Evolutionary conservation across 306 rosid genomes (phyloP).

Genomic region (Alnus rubra): DNA sequence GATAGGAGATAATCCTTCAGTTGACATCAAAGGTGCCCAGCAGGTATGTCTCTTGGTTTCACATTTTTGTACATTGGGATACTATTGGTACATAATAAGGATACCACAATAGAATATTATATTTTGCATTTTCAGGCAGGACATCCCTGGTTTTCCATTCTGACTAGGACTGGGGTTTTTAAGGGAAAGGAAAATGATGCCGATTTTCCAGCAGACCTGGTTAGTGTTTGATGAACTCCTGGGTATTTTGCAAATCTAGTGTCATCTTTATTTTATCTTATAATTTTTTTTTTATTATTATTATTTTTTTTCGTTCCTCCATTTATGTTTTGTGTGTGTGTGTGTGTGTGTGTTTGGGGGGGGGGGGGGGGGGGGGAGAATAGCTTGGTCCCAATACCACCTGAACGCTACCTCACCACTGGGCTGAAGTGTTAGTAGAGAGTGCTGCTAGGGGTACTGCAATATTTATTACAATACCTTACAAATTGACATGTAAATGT

Average conservation of each 20-base stretch:
- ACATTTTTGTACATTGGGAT: constrained; percentile 6
- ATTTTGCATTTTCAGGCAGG: constrained; percentile 63
- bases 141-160: constrained; percentile 94
- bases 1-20: constrained; percentile 95
- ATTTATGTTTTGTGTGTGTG: too few relatives aligned
- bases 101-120: constrained; percentile 10
- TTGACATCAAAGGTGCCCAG: constrained; percentile 76
- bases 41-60: constrained; percentile 51
- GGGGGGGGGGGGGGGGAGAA: too few relatives aligned
- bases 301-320: too few relatives aligned
- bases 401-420: too few relatives aligned
- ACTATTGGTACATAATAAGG: not conserved
- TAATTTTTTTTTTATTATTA: too few relatives aligned
- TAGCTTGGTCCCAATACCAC: too few relatives aligned
- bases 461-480: too few relatives aligned
- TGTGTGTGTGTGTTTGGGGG: too few relatives aligned
- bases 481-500: too few relatives aligned
- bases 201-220: constrained; percentile 54
- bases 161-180: constrained; percentile 89
- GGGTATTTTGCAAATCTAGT: not conserved
- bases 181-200: constrained; percentile 80
- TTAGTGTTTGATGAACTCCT: constrained; percentile 23
- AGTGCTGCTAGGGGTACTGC: not conserved
- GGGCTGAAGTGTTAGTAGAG: too few relatives aligned
- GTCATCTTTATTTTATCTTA: not conserved